A percentile compares a stretch with the other conserved stretches of the same genome.
phyloP scores from a whole-genome alignment of 208 protist species.

The Herpetomonas tarakana region DNA sequence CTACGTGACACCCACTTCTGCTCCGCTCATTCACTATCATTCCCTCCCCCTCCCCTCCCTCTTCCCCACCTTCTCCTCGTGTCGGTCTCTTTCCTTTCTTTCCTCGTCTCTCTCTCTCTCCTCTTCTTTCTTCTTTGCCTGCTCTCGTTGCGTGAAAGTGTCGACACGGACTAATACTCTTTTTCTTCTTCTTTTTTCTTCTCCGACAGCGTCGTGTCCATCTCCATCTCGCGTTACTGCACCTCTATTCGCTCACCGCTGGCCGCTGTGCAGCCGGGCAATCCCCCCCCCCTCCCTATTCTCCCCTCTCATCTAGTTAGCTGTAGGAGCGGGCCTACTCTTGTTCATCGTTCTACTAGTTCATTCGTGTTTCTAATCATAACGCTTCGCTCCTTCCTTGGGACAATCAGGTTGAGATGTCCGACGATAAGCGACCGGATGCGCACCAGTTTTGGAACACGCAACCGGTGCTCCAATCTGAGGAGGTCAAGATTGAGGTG shows the following conservation, averaged over 20 bases:
- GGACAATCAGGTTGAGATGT: too few species aligned
- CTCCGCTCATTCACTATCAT: background rate
- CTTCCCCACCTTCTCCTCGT: slow-evolving; percentile 10
- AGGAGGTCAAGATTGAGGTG: slow-evolving; percentile 14
- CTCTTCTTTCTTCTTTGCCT: slow-evolving; percentile 4
- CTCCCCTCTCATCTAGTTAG: background rate
- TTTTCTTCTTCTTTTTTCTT: slow-evolving; percentile 5
- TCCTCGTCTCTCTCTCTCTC: background rate
- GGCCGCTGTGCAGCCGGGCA: too few species aligned
- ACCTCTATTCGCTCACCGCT: too few species aligned
- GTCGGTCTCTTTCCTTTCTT: background rate
- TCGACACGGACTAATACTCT: background rate
- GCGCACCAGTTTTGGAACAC: slow-evolving; percentile 81
- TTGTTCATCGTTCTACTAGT: too few species aligned
- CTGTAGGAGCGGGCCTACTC: too few species aligned
- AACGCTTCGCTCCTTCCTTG: background rate
- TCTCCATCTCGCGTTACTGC: too few species aligned
- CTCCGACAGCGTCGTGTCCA: too few species aligned
- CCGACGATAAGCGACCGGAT: background rate
- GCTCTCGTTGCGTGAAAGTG: background rate
- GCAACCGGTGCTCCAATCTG: slow-evolving; percentile 75
- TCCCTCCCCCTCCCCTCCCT: slow-evolving; percentile 12
- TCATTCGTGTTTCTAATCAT: background rate
- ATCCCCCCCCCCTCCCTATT: too few species aligned
- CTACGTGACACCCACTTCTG: slow-evolving; percentile 10